Percentiles rank a stretch among this genome's conserved stretches.
These are phyloP conservation scores for Dictyostelium discoideum DNA, from an alignment of 78 protist genomes.

Conservation along the genomic window DNA sequence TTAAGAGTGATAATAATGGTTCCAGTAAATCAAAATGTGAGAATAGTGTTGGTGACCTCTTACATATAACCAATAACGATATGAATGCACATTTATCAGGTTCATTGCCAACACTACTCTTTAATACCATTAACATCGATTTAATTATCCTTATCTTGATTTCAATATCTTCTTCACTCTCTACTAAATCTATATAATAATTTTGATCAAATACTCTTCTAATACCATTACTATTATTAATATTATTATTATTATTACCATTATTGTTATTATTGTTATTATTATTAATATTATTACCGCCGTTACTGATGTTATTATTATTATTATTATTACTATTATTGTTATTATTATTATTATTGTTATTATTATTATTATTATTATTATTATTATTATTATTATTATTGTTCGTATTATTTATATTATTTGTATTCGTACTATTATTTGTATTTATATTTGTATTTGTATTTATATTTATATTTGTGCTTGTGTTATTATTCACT, in stretches of 20 bases:
- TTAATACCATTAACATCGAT: neutral
- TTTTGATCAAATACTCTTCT: neutral
- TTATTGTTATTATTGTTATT: neutral
- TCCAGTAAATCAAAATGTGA: slow-evolving; percentile 36
- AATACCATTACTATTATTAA: neutral
- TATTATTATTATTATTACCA: neutral
- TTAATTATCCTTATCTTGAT: slow-evolving; percentile 14
- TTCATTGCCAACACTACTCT: neutral
- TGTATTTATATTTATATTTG: neutral
- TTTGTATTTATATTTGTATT: neutral
- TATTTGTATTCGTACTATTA: neutral
- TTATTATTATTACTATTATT: neutral
- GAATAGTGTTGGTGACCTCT: slow-evolving; percentile 1
- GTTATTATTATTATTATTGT: neutral
- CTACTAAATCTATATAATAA: neutral
- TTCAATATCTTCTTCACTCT: neutral
- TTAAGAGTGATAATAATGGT: slow-evolving; percentile 21
- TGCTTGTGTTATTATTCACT: neutral
- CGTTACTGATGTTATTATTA: neutral
- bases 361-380: neutral
- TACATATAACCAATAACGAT: neutral
- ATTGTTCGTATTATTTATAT: neutral
- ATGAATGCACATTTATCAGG: slow-evolving; percentile 37
- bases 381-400: neutral
- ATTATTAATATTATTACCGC: no score